phyloP scores from a whole-genome alignment of 331 rosid species.

The Phaseolus coccineus region DNA sequence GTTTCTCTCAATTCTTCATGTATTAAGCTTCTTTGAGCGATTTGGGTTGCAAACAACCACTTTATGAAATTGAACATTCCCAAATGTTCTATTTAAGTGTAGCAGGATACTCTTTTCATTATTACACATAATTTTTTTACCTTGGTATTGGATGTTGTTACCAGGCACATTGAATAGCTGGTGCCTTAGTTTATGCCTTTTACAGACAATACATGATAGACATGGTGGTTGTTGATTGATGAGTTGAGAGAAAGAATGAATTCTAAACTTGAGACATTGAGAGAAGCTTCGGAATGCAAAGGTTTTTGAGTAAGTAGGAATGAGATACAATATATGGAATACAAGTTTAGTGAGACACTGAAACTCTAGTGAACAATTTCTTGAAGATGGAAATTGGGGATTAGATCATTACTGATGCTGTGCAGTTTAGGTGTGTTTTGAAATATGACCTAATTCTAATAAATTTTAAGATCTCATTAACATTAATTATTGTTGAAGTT shows the following conservation, averaged over 20 bases:
- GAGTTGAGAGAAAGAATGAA: not conserved
- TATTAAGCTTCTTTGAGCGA: not conserved
- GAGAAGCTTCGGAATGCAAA: not conserved
- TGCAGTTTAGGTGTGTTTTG: not conserved
- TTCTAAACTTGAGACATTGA: not conserved
- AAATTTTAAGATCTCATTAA: not conserved
- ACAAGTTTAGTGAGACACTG: not conserved
- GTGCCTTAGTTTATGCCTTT: not conserved
- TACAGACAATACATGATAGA: not conserved
- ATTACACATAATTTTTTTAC: not conserved
- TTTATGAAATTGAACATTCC: not conserved
- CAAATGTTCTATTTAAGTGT: not conserved
- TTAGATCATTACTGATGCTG: not conserved
- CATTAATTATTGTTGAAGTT: not conserved
- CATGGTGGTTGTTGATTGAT: conserved; percentile 7
- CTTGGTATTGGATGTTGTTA: not conserved
- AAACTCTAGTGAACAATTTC: not conserved
- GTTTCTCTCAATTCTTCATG: not conserved
- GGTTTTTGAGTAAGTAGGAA: not conserved
- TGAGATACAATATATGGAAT: not conserved
- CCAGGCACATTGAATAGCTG: not conserved
- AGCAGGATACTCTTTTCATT: not conserved
- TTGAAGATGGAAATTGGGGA: not conserved
- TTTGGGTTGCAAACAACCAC: not conserved
- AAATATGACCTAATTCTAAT: conserved; percentile 27